Base-by-base conservation (phyloP, 495 filamentous ascomycete species). In the Thozetella sp. region DNA sequence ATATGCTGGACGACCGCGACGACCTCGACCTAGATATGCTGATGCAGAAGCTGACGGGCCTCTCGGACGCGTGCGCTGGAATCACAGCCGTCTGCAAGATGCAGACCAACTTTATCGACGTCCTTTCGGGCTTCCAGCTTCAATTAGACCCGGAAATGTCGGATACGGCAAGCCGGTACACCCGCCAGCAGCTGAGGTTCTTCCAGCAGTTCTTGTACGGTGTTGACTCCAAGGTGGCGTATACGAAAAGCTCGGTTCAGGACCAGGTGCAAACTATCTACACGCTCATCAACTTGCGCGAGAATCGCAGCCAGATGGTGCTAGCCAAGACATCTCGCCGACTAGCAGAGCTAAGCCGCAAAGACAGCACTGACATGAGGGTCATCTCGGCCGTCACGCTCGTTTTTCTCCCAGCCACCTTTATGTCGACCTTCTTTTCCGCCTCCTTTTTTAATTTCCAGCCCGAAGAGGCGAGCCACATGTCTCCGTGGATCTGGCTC, bases 281-380 rank as follows among this genome's bases (percentile, higher is more conserved):
- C 43, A 48, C 43, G 4, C 43, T 48, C n/a, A 48, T 48, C 6
- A 48, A 48, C 43, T n/a, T 15, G 43, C 43, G 43, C 43, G 43
- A 48, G 43, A 48, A n/a, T n/a, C 43, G 43, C 4, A 48, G 43
- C 43, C 43, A 48, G 43, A 48, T 48, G 43, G n/a, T 13, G 43
- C n/a, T 48, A n/a, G 43, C 43, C n/a, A 48, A 20, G 43, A 48
- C 43, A n/a, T 13, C 43, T 4, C 43, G 43, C 10, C 43, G 43
- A n/a, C 43, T 48, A 20, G 43, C 43, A 20, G 43, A 48, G 43
- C 43, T 48, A 4, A 15, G 11, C 10, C 43, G 43, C 43, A 48
- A 51, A 24, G 73, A 79, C 58, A 78, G 69, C 57, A 60, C 65
- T 13, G 56, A 64, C 2, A 67, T 64, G 66, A 60, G 59, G 23